phyloP scores from a whole-genome alignment of 345 rosid species.

The Lumnitzera littorea region DNA sequence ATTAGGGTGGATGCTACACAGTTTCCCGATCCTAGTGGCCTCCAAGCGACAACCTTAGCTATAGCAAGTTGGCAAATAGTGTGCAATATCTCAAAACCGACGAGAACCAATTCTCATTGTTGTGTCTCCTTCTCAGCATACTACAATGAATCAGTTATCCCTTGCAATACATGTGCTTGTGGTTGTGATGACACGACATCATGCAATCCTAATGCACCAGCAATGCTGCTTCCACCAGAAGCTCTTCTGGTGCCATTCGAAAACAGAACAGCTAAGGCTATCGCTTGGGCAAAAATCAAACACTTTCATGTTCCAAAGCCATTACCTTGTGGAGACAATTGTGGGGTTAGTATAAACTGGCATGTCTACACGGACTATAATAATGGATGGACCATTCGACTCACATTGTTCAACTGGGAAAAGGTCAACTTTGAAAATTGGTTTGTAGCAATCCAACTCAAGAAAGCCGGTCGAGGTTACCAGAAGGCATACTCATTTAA shows the following conservation, averaged over 20 bases:
- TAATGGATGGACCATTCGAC: slow-evolving; percentile 75
- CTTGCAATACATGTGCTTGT: slow-evolving; percentile 89
- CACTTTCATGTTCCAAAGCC: slow-evolving; percentile 42
- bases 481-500: slow-evolving; percentile 80
- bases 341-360: slow-evolving; percentile 92
- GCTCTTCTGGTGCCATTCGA: slow-evolving; percentile 70
- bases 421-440: slow-evolving; percentile 48
- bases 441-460: slow-evolving; percentile 65
- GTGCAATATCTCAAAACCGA: slow-evolving; percentile 74
- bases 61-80: slow-evolving; percentile 72
- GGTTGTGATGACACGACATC: slow-evolving; percentile 43
- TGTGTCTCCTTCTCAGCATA: slow-evolving; percentile 93
- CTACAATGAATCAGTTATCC: slow-evolving; percentile 66
- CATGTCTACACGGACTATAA: slow-evolving; percentile 60
- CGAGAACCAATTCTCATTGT: slow-evolving; percentile 42
- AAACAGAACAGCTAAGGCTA: slow-evolving; percentile 60
- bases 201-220: slow-evolving; percentile 41
- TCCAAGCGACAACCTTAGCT: slow-evolving; percentile 37
- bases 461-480: slow-evolving; percentile 46
- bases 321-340: slow-evolving; percentile 82
- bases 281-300: slow-evolving; percentile 71
- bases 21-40: slow-evolving; percentile 67
- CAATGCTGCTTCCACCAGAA: slow-evolving; percentile 71
- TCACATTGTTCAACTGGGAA: slow-evolving; percentile 88
- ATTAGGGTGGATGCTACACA: slow-evolving; percentile 56